phyloP scores from a whole-genome alignment of 2,329 filamentous ascomycete species.

The Botryotinia calthae region DNA sequence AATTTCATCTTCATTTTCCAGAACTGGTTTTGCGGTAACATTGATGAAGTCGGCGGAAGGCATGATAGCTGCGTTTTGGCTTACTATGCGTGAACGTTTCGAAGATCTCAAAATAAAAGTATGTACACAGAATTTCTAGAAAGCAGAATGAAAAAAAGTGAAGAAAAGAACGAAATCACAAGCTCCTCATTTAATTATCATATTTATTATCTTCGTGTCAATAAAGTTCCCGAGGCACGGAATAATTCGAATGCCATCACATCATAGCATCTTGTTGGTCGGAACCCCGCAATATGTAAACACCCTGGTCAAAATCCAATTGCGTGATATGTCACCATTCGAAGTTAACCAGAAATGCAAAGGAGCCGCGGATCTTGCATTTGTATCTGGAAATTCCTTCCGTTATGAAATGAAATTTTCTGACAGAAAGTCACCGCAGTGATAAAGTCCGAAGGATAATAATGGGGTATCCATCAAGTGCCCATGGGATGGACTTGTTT shows the following conservation, averaged over 20 bases:
- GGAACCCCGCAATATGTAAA: background rate
- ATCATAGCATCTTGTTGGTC: background rate
- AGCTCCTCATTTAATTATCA: background rate
- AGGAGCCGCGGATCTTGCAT: background rate
- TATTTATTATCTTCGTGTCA: background rate
- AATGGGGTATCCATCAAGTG: background rate
- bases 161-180: too few species aligned
- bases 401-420: background rate
- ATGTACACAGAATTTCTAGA: background rate
- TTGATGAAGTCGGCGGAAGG: conserved; percentile 11
- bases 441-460: background rate
- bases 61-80: background rate
- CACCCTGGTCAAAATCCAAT: conserved; percentile 1
- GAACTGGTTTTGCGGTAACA: background rate
- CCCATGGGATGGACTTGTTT: background rate
- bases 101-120: background rate
- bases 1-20: conserved; percentile 10
- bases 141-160: background rate
- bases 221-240: conserved; percentile 7
- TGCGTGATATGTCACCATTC: conserved; percentile 19
- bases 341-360: background rate
- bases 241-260: background rate
- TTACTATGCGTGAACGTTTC: background rate
- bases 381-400: background rate
- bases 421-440: background rate